Base-by-base conservation (phyloP, 495 filamentous ascomycete species). In the Hypoxylon perforatum region DNA sequence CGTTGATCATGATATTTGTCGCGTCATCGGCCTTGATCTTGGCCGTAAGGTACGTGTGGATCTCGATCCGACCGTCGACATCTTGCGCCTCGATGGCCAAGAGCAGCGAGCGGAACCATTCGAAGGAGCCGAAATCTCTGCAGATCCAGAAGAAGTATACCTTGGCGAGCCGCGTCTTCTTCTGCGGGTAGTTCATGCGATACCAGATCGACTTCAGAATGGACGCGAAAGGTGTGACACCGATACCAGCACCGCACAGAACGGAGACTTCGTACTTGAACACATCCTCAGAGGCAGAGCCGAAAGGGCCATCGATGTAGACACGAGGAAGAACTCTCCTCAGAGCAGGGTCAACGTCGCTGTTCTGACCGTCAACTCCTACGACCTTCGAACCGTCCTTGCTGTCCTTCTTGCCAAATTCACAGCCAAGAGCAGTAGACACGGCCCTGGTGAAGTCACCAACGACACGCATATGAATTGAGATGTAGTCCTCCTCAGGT, bases 81-180 rank as follows among this genome's bases (percentile, higher is more conserved):
- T 94, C 91, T 78, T 92, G 91, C 11, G 90, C 90, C 76, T 93
- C 91, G 70, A 93, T 92, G 57, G 91, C 91, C 50, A 91, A 82
- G 19, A 93, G 85, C 33, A 93, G 79, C 17, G 89, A 91, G 38
- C 88, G 82, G 82, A 93, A 93, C 91, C 91, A 93, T 78, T 92
- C 90, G 65, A 92, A 92, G 3, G 87, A 88, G 21, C 87, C 89
- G 66, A 92, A 91, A 71, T 92, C 90, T 73, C 89, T 80, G 81
- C 91, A 91, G 69, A 92, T 85, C 91, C 91, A 93, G 82, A 92
- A 92, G 78, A 93, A 92, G 79, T 92, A 93, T 30, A 93, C 89
- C 75, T 92, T 93, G 57, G 88, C 81, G 28, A 93, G 81, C 28
- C 87, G 80, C 15, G 88, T 92, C 76, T 87, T 87, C 77, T 90